phyloP scores from a whole-genome alignment of 2,329 filamentous ascomycete genomes.

The Aspergillus texensis region DNA sequence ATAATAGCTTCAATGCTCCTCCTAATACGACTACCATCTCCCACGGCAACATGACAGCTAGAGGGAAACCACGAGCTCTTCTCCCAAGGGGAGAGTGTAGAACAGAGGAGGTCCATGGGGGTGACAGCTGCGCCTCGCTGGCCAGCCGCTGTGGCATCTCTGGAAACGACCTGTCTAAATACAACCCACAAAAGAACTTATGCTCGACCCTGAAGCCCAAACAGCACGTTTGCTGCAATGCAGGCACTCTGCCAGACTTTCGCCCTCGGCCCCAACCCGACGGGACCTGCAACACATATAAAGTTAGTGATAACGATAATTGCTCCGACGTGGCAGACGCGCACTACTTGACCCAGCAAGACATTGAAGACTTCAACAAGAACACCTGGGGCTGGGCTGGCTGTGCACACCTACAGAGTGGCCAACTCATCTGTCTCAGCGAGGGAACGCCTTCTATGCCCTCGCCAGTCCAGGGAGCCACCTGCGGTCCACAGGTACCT shows the following conservation, averaged over 20 bases:
- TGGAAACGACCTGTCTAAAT: constrained; percentile 6
- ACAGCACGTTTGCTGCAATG: constrained; percentile 27
- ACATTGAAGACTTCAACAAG: constrained; percentile 46
- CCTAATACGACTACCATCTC: not conserved
- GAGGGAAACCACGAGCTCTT: not conserved
- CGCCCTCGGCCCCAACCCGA: constrained; percentile 37
- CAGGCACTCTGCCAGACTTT: constrained; percentile 21
- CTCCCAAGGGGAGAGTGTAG: not conserved
- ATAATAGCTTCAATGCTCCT: not conserved
- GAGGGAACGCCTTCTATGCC: constrained; percentile 46
- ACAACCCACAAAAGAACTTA: constrained; percentile 10
- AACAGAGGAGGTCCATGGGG: not conserved
- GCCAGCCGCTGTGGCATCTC: constrained; percentile 14
- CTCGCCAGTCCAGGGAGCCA: constrained; percentile 36
- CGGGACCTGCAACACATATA: constrained; percentile 42
- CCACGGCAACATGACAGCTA: not conserved
- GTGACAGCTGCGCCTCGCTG: constrained; percentile 11
- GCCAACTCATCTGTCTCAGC: constrained; percentile 45
- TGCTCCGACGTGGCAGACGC: constrained; percentile 26
- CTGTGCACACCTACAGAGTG: constrained; percentile 37
- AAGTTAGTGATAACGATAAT: constrained; percentile 35
- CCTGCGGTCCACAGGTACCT: constrained; percentile 51
- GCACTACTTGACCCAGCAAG: constrained; percentile 35
- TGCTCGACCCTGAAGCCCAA: constrained; percentile 27
- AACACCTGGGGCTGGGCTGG: constrained; percentile 51